These are phyloP conservation scores for Ministeria vibrans DNA, from an alignment of 78 protist genomes.

Conservation along the genomic window DNA sequence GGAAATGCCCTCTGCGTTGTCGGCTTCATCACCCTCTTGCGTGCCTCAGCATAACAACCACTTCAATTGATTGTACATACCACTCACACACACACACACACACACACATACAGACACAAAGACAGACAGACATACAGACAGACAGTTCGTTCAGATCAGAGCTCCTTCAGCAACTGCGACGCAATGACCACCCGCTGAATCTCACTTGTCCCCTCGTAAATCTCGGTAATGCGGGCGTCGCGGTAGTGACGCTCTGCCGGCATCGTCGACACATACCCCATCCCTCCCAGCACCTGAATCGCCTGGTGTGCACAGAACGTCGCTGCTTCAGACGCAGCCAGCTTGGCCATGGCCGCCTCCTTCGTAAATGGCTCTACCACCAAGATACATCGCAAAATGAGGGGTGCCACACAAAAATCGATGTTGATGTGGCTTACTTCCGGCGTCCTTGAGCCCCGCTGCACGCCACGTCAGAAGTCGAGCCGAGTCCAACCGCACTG, in stretches of 20 bases:
- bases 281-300: conserved; percentile 88
- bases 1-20: background rate
- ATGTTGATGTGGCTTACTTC: background rate
- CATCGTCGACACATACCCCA: conserved; percentile 87
- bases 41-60: background rate
- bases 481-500: conserved; percentile 66
- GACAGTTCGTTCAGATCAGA: background rate
- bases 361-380: conserved; percentile 60
- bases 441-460: conserved; percentile 66
- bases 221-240: conserved; percentile 66
- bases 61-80: background rate
- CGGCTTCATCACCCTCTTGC: too few relatives aligned
- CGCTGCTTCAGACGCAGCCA: conserved; percentile 63
- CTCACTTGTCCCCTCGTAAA: conserved; percentile 79
- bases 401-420: too few relatives aligned
- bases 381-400: too few relatives aligned
- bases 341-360: conserved; percentile 93
- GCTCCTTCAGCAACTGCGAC: conserved; percentile 26
- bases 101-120: background rate
- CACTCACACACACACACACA: background rate
- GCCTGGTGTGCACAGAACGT: conserved; percentile 28
- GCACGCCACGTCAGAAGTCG: conserved; percentile 84
- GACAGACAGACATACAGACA: background rate
- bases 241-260: conserved; percentile 83
- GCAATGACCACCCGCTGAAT: conserved; percentile 70